A percentile compares a stretch with the other conserved stretches of the same genome.
Evolutionary conservation across 2,329 filamentous ascomycete genomes (phyloP).

Genomic region (Colletotrichum cereale): DNA sequence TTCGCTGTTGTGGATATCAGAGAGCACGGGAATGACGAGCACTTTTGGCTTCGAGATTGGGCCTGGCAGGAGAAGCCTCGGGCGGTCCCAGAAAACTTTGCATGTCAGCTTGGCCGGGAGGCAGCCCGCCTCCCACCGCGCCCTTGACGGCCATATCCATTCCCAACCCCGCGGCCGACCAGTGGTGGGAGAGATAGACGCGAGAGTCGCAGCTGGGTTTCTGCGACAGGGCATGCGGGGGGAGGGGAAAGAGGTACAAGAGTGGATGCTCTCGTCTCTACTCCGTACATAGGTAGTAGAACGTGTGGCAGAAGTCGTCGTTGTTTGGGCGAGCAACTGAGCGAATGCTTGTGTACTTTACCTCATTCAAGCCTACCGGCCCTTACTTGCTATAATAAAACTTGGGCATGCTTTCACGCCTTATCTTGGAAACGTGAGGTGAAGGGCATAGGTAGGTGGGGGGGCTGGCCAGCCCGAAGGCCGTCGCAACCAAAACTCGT

Average conservation of each 20-base stretch:
- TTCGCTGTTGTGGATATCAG: background rate
- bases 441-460: background rate
- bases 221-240: constrained; percentile 18
- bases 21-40: background rate
- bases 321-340: constrained; percentile 27
- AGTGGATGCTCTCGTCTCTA: background rate
- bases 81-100: background rate
- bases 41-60: background rate
- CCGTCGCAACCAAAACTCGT: constrained; percentile 7
- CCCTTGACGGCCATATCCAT: too few relatives aligned
- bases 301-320: constrained; percentile 9
- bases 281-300: too few relatives aligned
- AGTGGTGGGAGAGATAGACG: background rate
- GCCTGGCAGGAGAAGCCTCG: background rate
- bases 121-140: too few relatives aligned
- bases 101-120: background rate
- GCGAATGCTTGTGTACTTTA: constrained; percentile 5
- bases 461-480: background rate
- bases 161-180: background rate
- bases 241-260: background rate
- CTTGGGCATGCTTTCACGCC: background rate
- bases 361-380: background rate
- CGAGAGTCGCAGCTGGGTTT: constrained; percentile 3
- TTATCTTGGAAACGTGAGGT: background rate
- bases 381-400: background rate